Evolutionary conservation across 768 basidiomycete genomes (phyloP), one percentile per base, ranked within the genome.

Genomic region (Dioszegia crocea): DNA sequence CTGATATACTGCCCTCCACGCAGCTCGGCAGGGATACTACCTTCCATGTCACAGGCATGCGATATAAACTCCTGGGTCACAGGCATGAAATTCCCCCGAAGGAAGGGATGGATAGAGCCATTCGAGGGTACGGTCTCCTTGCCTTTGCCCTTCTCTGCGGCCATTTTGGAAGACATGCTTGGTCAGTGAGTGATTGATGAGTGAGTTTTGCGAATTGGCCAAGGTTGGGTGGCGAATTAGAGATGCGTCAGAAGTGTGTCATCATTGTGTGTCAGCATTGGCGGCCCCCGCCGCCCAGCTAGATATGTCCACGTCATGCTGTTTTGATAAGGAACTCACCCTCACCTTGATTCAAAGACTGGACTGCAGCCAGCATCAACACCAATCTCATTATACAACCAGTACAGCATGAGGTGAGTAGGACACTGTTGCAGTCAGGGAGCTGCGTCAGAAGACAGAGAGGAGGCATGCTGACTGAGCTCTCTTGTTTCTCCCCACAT

Each of bases 51-150:
- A 62, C 76, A 78, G 0, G 66, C 49, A 30, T 67, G 65, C 6
- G 73, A 68, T 19, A 70, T 57, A 39, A 65, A 74, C 60, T 79
- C 79, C 11, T 73, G 59, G 0, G 61, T 51, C 14, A 79, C 70
- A 1, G 79, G 78, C 2, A 70, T 60, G 60, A 78, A 79, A 62
- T 79, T 79, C 43, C 79, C 79, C 6, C 61, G 49, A 9, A 76
- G 62, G 57, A 78, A 79, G 0, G 78, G 76, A 44, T 79, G 79
- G 10, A 70, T 64, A 21, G 65, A 57, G 12, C 43, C 24, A 17
- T 43, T 50, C 8, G 57, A 17, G 3, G 62, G 57, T n/a, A 47
- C 44, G 3, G 45, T 44, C 43, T 33, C 19, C 24, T 43, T 55
- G 53, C 40, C 41, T 45, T 55, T 55, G 39, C 53, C 47, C n/a